Conservation (phyloP, 2,329 filamentous ascomycete genomes). For the Sclerotinia trifoliorum region DNA sequence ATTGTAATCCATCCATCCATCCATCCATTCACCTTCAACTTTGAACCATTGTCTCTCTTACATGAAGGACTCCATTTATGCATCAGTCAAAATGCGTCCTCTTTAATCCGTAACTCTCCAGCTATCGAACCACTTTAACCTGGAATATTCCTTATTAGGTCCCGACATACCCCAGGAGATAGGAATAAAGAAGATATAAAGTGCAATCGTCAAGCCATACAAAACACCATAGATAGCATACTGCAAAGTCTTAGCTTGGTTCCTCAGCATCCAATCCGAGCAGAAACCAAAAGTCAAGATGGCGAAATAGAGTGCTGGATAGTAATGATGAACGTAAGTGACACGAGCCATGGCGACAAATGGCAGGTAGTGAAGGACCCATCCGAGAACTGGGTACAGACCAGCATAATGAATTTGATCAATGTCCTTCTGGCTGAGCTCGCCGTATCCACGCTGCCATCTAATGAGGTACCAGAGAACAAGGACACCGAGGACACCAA, state of each 20-base stretch:
- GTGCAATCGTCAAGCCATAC: slow-evolving; percentile 71
- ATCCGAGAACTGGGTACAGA: slow-evolving; percentile 86
- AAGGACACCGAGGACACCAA: slow-evolving; percentile 70
- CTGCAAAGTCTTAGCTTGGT: slow-evolving; percentile 62
- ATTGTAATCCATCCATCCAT: background rate
- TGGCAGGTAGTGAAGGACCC: slow-evolving; percentile 94
- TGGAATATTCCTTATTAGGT: slow-evolving; percentile 75
- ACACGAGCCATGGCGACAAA: slow-evolving; percentile 98
- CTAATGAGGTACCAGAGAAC: slow-evolving; percentile 83
- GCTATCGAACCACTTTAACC: slow-evolving; percentile 88
- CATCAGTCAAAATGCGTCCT: background rate
- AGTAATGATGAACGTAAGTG: slow-evolving; percentile 99
- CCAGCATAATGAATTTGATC: slow-evolving; percentile 94
- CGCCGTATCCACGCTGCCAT: slow-evolving; percentile 92
- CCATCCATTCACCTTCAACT: background rate
- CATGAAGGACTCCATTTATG: background rate
- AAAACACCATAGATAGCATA: slow-evolving; percentile 69
- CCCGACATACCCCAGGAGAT: slow-evolving; percentile 97
- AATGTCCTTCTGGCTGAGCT: slow-evolving; percentile 76
- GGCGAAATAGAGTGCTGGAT: slow-evolving; percentile 95
- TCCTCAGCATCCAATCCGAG: slow-evolving; percentile 76
- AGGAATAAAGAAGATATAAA: slow-evolving; percentile 88
- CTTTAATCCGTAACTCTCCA: slow-evolving; percentile 57
- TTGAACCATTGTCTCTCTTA: background rate
- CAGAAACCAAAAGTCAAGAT: slow-evolving; percentile 88